Evolutionary conservation across 169 alveolate genomes (phyloP).

Genomic region (Babesia microti): DNA sequence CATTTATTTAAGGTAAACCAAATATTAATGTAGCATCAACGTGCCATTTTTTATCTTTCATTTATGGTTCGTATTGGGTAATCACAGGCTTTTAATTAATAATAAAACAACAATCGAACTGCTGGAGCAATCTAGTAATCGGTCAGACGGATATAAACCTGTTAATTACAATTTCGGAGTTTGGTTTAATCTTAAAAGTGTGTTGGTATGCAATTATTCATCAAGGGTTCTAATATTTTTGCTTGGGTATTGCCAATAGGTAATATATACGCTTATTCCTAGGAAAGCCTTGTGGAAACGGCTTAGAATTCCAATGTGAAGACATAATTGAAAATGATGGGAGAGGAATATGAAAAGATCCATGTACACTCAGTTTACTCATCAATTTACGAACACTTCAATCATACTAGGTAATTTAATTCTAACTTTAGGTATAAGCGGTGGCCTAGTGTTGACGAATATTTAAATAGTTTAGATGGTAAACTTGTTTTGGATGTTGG

Average conservation of each 20-base stretch:
- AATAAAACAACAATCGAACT: constrained; percentile 44
- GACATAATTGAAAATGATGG: constrained; percentile 4
- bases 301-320: constrained; percentile 2
- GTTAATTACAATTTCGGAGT: constrained; percentile 28
- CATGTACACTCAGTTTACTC: constrained; percentile 27
- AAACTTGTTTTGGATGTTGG: constrained; percentile 88
- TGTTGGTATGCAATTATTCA: constrained; percentile 8
- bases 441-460: constrained; percentile 87
- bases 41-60: constrained; percentile 40
- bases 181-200: constrained; percentile 12
- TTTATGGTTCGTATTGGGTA: constrained; percentile 7
- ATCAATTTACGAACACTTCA: constrained; percentile 29
- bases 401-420: constrained; percentile 32
- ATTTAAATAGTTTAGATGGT: constrained; percentile 71
- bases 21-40: constrained; percentile 14
- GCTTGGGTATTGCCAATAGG: constrained; percentile 39
- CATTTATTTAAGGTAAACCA: constrained; percentile 1
- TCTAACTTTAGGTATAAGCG: constrained; percentile 76
- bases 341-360: constrained; percentile 10
- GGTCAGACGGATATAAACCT: constrained; percentile 9
- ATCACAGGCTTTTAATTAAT: constrained; percentile 7
- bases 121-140: too few relatives aligned
- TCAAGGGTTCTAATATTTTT: constrained; percentile 21
- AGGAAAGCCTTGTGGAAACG: not conserved
- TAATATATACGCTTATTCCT: constrained; percentile 9